Percentiles rank a stretch among this genome's conserved stretches.
Conservation (phyloP, 1,284 basidiomycete species). For the Puccinia horiana region DNA sequence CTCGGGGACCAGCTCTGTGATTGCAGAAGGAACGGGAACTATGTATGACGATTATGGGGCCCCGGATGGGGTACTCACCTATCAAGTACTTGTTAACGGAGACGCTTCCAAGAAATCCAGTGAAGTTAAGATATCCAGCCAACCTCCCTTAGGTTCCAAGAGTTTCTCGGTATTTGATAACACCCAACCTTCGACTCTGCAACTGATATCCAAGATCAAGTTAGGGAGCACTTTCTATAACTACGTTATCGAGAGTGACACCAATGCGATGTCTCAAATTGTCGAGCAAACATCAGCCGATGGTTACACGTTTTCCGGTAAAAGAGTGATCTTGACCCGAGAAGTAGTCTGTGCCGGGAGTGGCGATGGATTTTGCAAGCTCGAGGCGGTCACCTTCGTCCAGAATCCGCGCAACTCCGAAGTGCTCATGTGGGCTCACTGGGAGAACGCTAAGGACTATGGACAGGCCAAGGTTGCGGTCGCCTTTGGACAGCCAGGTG, state of each 20-base stretch:
- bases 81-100: neutral
- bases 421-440: slow-evolving; percentile 38
- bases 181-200: slow-evolving; percentile 20
- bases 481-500: slow-evolving; percentile 23
- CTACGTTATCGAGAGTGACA: slow-evolving; percentile 9
- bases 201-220: slow-evolving; percentile 12
- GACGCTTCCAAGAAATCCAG: neutral
- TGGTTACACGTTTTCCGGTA: slow-evolving; percentile 19
- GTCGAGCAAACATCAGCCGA: slow-evolving; percentile 19
- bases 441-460: slow-evolving; percentile 31
- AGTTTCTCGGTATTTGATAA: slow-evolving; percentile 12
- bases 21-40: neutral
- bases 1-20: neutral
- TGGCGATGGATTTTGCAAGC: slow-evolving; percentile 25
- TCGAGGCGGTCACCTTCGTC: slow-evolving; percentile 16
- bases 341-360: slow-evolving; percentile 17
- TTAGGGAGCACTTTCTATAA: slow-evolving; percentile 9
- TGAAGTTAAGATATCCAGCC: neutral
- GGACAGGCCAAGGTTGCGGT: slow-evolving; percentile 6
- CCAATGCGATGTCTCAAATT: slow-evolving; percentile 20
- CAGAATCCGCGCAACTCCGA: slow-evolving; percentile 22
- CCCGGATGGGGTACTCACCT: slow-evolving; percentile 10
- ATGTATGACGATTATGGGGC: slow-evolving; percentile 14
- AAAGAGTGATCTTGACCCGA: slow-evolving; percentile 21
- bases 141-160: neutral